Evolutionary conservation across 192 early-diverging fungal species (phyloP).

Genomic region (Dimargaris verticillata): DNA sequence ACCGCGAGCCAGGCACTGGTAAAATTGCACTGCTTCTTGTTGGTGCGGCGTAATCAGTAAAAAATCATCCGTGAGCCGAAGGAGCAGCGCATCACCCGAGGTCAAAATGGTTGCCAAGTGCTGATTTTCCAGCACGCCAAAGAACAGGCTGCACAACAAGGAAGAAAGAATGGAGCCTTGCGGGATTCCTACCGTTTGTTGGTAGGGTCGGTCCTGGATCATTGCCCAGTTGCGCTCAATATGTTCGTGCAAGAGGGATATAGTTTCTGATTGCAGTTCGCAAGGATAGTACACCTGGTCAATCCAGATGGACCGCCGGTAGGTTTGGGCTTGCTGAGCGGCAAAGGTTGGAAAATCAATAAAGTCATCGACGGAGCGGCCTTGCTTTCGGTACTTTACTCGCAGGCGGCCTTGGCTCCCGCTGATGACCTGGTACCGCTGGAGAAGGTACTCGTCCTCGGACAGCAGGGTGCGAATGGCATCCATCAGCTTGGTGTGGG

Average conservation of each 20-base stretch:
- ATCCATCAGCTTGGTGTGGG: conserved; percentile 44
- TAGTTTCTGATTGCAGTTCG: conserved; percentile 28
- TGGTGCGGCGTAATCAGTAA: conserved; percentile 46
- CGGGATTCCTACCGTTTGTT: conserved; percentile 66
- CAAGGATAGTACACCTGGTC: conserved; percentile 47
- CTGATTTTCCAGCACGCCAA: conserved; percentile 51
- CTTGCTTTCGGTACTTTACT: conserved; percentile 16
- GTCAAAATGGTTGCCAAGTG: conserved; percentile 25
- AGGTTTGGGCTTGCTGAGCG: conserved; percentile 5
- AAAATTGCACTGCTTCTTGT: conserved; percentile 32
- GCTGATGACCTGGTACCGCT: conserved; percentile 36
- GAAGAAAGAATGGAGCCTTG: conserved; percentile 81
- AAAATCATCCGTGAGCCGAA: conserved; percentile 77
- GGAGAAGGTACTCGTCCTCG: conserved; percentile 54
- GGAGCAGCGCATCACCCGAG: conserved; percentile 34
- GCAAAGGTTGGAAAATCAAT: conserved; percentile 18
- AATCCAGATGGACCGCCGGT: conserved; percentile 32
- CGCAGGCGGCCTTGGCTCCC: conserved; percentile 18
- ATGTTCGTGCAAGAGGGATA: conserved; percentile 40
- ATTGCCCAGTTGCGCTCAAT: conserved; percentile 47
- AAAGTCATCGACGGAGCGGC: conserved; percentile 23
- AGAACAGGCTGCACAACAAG: conserved; percentile 76
- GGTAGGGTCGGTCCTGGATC: conserved; percentile 40
- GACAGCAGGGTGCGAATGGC: conserved; percentile 24
- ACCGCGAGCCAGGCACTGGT: conserved; percentile 38